Evolutionary conservation across 2,329 filamentous ascomycete species (phyloP).

Genomic region (Whalleya microplaca): DNA sequence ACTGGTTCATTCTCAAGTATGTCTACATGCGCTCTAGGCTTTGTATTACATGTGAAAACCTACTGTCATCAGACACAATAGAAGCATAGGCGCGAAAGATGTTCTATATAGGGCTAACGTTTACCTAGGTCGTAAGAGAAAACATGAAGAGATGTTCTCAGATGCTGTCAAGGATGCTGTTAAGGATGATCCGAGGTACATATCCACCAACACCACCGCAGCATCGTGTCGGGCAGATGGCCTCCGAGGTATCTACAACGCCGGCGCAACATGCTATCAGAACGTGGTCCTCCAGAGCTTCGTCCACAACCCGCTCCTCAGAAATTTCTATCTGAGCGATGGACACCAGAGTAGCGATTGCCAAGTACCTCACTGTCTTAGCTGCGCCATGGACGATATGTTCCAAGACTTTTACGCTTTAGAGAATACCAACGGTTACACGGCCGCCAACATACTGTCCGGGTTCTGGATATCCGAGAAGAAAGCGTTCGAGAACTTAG

Average conservation of each 20-base stretch:
- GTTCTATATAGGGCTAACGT: slow-evolving; percentile 5
- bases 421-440: slow-evolving; percentile 86
- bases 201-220: slow-evolving; percentile 76
- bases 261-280: slow-evolving; percentile 98
- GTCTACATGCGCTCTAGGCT: slow-evolving; percentile 25
- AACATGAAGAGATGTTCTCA: slow-evolving; percentile 71
- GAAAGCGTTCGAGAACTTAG: slow-evolving; percentile 72
- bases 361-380: slow-evolving; percentile 62
- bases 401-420: slow-evolving; percentile 72
- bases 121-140: slow-evolving; percentile 69
- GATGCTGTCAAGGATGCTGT: slow-evolving; percentile 56
- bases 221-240: slow-evolving; percentile 86
- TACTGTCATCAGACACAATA: neutral
- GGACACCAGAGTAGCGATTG: slow-evolving; percentile 83
- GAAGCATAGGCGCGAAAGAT: neutral
- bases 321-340: slow-evolving; percentile 90
- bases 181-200: slow-evolving; percentile 73
- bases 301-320: slow-evolving; percentile 88
- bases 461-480: slow-evolving; percentile 88
- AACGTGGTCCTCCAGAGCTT: slow-evolving; percentile 94
- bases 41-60: neutral
- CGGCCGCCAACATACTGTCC: slow-evolving; percentile 84
- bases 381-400: slow-evolving; percentile 74
- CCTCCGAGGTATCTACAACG: slow-evolving; percentile 91
- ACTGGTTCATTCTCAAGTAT: slow-evolving; percentile 67